A percentile compares a stretch with the other conserved stretches of the same genome.
These are phyloP conservation scores for Cladosporium phlei DNA, from an alignment of 2,329 filamentous ascomycete genomes.

Conservation along the genomic window DNA sequence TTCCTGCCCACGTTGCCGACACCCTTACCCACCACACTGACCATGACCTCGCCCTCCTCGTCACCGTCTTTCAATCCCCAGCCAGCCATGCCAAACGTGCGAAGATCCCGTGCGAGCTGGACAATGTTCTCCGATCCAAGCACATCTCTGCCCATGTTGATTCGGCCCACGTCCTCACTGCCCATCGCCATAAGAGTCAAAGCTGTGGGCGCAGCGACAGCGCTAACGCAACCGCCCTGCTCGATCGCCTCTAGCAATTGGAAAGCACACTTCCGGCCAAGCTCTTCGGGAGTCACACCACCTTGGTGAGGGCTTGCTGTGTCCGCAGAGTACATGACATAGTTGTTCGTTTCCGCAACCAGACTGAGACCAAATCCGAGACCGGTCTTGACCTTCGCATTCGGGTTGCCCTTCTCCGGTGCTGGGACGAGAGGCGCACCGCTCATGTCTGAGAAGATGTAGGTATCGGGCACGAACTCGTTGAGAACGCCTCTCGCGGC, in stretches of 20 bases:
- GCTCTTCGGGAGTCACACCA: constrained; percentile 80
- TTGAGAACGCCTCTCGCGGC: constrained; percentile 83
- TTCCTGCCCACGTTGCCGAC: constrained; percentile 95
- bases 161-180: constrained; percentile 84
- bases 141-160: constrained; percentile 76
- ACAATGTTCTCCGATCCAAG: constrained; percentile 77
- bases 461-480: constrained; percentile 78
- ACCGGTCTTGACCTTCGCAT: constrained; percentile 58
- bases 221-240: constrained; percentile 75
- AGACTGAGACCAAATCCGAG: constrained; percentile 88
- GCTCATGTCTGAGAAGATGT: constrained; percentile 70
- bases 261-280: constrained; percentile 81
- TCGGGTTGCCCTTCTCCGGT: constrained; percentile 61
- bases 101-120: constrained; percentile 75
- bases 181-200: constrained; percentile 97
- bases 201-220: constrained; percentile 66
- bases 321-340: constrained; percentile 84
- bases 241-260: constrained; percentile 80
- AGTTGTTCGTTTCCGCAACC: constrained; percentile 86
- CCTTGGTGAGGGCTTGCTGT: constrained; percentile 68
- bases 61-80: constrained; percentile 79
- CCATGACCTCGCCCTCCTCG: constrained; percentile 63
- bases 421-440: constrained; percentile 59
- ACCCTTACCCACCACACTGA: constrained; percentile 88
- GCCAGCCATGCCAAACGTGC: constrained; percentile 80